Evolutionary conservation across 805 yeast species (phyloP).

Genomic region (Candida ascalaphidarum): DNA sequence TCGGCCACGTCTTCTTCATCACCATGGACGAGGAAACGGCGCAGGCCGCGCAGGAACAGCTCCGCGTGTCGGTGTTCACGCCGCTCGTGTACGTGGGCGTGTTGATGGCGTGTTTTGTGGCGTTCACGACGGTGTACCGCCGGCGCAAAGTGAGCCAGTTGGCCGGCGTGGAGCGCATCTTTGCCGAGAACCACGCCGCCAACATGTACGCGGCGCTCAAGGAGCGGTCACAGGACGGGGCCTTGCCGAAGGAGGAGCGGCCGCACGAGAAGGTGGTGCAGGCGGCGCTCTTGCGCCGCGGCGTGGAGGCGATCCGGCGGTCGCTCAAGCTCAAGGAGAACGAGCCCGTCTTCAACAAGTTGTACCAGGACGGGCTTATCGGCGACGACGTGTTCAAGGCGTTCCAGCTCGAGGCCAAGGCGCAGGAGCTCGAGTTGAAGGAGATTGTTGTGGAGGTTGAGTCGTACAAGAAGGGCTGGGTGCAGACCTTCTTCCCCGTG

Average conservation of each 20-base stretch:
- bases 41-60: slow-evolving; percentile 11
- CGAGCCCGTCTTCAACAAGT: slow-evolving; percentile 55
- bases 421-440: slow-evolving; percentile 74
- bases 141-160: slow-evolving; percentile 44
- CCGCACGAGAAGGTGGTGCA: slow-evolving; percentile 75
- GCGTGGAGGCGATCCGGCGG: slow-evolving; percentile 85
- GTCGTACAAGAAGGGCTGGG: slow-evolving; percentile 69
- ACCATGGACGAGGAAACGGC: slow-evolving; percentile 12
- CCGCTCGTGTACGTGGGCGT: slow-evolving; percentile 73
- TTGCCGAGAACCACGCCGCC: slow-evolving; percentile 57
- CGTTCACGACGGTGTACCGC: slow-evolving; percentile 66
- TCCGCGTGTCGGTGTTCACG: slow-evolving; percentile 39
- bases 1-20: too few relatives aligned
- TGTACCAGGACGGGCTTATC: slow-evolving; percentile 82
- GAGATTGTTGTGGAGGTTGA: slow-evolving; percentile 74
- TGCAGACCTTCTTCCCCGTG: slow-evolving; percentile 61
- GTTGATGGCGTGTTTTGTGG: slow-evolving; percentile 53
- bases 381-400: slow-evolving; percentile 87
- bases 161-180: slow-evolving; percentile 61
- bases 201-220: slow-evolving; percentile 56
- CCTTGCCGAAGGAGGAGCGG: slow-evolving; percentile 28
- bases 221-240: slow-evolving; percentile 33
- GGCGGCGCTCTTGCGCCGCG: slow-evolving; percentile 46
- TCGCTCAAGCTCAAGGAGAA: slow-evolving; percentile 75
- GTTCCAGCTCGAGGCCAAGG: slow-evolving; percentile 65